Conservation (phyloP, 441 rosid genomes). For the Corymbia calophylla region DNA sequence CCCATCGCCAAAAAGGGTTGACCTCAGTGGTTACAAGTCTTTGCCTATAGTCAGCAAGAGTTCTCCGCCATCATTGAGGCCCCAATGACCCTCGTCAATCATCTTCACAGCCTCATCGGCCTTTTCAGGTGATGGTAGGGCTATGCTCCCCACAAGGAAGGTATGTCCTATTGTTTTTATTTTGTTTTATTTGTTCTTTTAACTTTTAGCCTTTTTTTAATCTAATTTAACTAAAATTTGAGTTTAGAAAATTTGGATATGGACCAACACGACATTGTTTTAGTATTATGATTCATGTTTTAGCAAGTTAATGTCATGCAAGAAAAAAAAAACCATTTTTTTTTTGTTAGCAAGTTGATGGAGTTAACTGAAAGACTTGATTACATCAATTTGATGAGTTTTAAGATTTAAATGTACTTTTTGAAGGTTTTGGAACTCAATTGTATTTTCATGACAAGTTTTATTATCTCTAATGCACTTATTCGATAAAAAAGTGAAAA, state of each 20-base stretch:
- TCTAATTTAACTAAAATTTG: not conserved
- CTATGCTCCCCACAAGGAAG: not conserved
- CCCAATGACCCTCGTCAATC: accelerated
- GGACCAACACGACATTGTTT: not conserved
- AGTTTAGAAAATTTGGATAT: not conserved
- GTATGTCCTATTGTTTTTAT: not conserved
- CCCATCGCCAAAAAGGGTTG: not conserved
- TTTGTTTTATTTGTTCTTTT: not conserved
- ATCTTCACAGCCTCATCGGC: not conserved
- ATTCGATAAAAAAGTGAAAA: not conserved
- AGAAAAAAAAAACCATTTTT: no score
- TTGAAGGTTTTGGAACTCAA: not conserved
- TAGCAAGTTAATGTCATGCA: not conserved
- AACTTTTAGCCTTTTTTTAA: not conserved
- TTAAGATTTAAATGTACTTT: not conserved
- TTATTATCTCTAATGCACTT: not conserved
- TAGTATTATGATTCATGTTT: not conserved
- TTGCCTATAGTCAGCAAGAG: accelerated
- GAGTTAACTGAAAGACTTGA: not conserved
- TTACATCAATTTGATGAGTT: not conserved
- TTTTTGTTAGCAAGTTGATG: accelerated
- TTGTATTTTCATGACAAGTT: accelerated
- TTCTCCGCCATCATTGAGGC: not conserved
- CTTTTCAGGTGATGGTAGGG: not conserved
- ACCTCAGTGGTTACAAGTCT: accelerated